These are phyloP conservation scores for Kickxella alabastrina DNA, from an alignment of 192 early-diverging fungal species.

Conservation along the genomic window DNA sequence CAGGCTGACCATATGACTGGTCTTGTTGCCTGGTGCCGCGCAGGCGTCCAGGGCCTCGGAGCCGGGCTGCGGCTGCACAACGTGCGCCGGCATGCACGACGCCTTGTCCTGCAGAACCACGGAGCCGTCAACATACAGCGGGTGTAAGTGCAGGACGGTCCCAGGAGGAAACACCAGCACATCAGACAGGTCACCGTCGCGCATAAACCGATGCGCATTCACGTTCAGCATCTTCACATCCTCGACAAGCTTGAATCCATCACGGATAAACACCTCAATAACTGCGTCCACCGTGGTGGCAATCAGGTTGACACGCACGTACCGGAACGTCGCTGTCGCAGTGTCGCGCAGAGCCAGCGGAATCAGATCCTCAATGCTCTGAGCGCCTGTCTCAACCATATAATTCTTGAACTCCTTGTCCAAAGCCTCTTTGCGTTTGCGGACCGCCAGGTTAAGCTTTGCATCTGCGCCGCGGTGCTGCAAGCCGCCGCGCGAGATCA, in stretches of 20 bases:
- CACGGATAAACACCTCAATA: constrained; percentile 55
- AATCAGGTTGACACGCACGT: constrained; percentile 86
- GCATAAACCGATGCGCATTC: constrained; percentile 21
- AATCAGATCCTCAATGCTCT: constrained; percentile 68
- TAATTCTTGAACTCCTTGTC: constrained; percentile 72
- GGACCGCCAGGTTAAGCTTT: constrained; percentile 63
- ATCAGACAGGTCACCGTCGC: constrained; percentile 77
- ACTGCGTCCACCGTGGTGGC: constrained; percentile 66
- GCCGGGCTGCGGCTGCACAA: constrained; percentile 58
- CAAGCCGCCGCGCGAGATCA: constrained; percentile 74
- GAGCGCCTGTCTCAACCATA: constrained; percentile 64
- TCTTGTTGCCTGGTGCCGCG: constrained; percentile 98
- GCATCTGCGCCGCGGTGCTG: constrained; percentile 53
- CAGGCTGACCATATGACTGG: constrained; percentile 84
- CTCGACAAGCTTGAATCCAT: constrained; percentile 57
- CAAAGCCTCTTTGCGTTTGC: constrained; percentile 65
- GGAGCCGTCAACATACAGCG: constrained; percentile 65
- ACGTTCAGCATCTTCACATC: constrained; percentile 4
- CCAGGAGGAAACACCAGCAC: constrained; percentile 81
- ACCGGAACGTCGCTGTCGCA: constrained; percentile 67
- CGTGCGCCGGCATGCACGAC: constrained; percentile 88
- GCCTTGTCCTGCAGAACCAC: constrained; percentile 96
- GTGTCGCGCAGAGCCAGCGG: constrained; percentile 54
- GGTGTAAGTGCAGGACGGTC: constrained; percentile 85
- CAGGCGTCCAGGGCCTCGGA: constrained; percentile 84